Conservation (phyloP, 805 yeast species). For the Candida sphagnicola region DNA sequence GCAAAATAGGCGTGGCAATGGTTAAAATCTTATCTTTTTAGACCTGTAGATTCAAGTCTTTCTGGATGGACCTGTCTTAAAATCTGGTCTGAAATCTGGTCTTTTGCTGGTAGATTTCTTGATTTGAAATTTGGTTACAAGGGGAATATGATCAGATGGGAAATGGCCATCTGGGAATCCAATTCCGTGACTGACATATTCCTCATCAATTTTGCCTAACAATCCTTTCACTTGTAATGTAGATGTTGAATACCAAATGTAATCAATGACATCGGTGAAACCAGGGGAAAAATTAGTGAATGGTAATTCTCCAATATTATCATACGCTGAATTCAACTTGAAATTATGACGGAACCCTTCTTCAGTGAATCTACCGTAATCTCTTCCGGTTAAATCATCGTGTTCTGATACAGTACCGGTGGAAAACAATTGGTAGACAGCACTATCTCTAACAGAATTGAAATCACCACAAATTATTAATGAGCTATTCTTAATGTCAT, state of each 20-base stretch:
- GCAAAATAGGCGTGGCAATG: too few species aligned
- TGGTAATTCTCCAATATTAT: slow-evolving; percentile 81
- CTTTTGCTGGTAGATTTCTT: slow-evolving; percentile 39
- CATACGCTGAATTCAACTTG: slow-evolving; percentile 81
- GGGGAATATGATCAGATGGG: slow-evolving; percentile 94
- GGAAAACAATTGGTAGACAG: slow-evolving; percentile 86
- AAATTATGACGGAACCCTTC: slow-evolving; percentile 83
- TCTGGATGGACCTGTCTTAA: slow-evolving; percentile 37
- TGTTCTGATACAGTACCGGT: slow-evolving; percentile 79
- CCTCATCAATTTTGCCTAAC: slow-evolving; percentile 77
- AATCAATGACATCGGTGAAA: slow-evolving; percentile 90
- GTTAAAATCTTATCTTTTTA: too few species aligned
- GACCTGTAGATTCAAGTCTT: slow-evolving; percentile 31
- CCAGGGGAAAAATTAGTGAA: slow-evolving; percentile 94
- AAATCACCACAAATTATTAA: slow-evolving; percentile 91
- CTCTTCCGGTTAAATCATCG: slow-evolving; percentile 77
- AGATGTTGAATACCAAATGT: slow-evolving; percentile 88
- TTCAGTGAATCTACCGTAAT: slow-evolving; percentile 86
- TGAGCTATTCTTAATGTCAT: slow-evolving; percentile 61
- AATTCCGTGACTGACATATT: slow-evolving; percentile 69
- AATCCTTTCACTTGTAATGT: slow-evolving; percentile 80
- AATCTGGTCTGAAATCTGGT: slow-evolving; percentile 44
- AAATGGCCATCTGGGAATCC: slow-evolving; percentile 93
- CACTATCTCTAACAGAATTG: slow-evolving; percentile 82
- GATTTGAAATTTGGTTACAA: slow-evolving; percentile 73